Conservation (phyloP, 2,329 filamentous ascomycete genomes). For the Pseudocercospora cruenta region DNA sequence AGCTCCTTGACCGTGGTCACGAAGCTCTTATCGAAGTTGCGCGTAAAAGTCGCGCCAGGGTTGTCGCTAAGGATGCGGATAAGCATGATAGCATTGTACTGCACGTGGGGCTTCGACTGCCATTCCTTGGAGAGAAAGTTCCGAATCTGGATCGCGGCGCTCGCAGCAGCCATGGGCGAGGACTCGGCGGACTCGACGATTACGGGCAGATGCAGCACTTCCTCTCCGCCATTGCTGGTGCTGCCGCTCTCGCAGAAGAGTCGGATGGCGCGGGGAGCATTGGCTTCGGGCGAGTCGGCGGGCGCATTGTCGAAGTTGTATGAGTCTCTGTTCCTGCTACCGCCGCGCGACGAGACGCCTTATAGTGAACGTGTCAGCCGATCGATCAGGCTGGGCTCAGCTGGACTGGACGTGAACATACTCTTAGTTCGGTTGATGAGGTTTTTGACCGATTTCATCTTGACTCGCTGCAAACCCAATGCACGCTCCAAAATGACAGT, state of each 20-base stretch:
- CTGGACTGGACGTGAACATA: constrained; percentile 10
- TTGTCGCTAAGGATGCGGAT: constrained; percentile 90
- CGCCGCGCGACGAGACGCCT: constrained; percentile 9
- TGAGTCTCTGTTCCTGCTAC: constrained; percentile 9
- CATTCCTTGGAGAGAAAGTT: constrained; percentile 77
- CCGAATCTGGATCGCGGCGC: constrained; percentile 78
- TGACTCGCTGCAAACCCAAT: neutral
- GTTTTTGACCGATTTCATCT: constrained; percentile 26
- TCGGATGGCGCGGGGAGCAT: constrained; percentile 67
- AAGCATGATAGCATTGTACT: constrained; percentile 97
- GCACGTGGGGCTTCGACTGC: constrained; percentile 65
- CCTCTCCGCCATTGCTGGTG: constrained; percentile 68
- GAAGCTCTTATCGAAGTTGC: constrained; percentile 85
- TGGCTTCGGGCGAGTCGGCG: constrained; percentile 65
- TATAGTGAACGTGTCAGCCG: neutral
- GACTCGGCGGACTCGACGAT: constrained; percentile 97
- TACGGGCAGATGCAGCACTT: constrained; percentile 86
- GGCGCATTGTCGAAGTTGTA: constrained; percentile 28
- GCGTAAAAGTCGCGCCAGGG: constrained; percentile 86
- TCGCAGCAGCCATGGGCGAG: constrained; percentile 79
- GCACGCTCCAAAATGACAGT: neutral
- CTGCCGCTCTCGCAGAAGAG: constrained; percentile 76
- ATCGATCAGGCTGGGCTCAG: neutral
- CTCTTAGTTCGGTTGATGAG: constrained; percentile 26
- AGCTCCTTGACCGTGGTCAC: constrained; percentile 74